Evolutionary conservation across 2,329 filamentous ascomycete genomes (phyloP), one percentile per base, ranked within the genome.

Genomic region (Colletotrichum scovillei): DNA sequence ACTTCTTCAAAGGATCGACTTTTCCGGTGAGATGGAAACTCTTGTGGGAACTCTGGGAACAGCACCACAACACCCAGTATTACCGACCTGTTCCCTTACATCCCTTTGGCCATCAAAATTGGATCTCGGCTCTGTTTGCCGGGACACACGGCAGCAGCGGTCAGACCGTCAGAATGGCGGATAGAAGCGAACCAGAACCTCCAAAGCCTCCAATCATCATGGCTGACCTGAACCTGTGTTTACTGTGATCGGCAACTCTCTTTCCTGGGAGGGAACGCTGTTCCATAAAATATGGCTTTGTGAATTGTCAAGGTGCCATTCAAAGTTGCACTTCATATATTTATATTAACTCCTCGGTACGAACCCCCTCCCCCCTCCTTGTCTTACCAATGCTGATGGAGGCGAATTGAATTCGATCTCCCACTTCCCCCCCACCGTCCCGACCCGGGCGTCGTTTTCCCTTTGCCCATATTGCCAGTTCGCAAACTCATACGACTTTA

Each of bases 401-500:
- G 11, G 11, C 5, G 12, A 35, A 30, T 35, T 16, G 30, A 56
- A 8, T 26, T 22, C 52, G 52, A 49, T 49, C 19, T 11, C 19
- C 16, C 42, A 49, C 35, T 38, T 1, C 35, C 38, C 38, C 30
- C 38, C 65, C 65, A 49, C 28, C 57, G n/a, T 55, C 14, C 5
- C n/a, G 22, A 38, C 7, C 46, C 24, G 24, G 42, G 42, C 16
- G 42, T 49, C 42, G 42, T n/a, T 49, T 49, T 49, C 16, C 6
- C 8, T 28, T 22, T 26, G n/a, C 16, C 24, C 55, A 49, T 8
- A 49, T 32, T 53, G 65, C 22, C 42, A 38, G 57, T 22, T 66
- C 16, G 22, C 59, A 32, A 14, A 14, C 53, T 73, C 66, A 38
- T 69, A 69, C 70, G 66, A 69, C 57, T 55, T 72, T 46, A 59